Conservation (phyloP, 1,284 basidiomycete genomes). For the Trametes pubescens region DNA sequence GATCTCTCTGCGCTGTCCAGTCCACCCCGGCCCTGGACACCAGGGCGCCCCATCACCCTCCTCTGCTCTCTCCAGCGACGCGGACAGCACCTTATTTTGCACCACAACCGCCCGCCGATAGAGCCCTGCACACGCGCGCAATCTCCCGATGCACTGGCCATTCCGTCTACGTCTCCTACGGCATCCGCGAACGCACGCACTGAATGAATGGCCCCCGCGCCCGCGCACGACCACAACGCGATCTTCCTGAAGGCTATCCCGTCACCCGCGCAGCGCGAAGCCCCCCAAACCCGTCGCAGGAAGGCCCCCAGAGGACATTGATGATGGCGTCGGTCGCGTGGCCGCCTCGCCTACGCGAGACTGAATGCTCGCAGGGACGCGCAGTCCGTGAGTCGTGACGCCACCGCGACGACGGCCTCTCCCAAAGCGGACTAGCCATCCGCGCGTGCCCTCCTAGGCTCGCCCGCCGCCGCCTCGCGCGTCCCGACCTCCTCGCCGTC, state of each 20-base stretch:
- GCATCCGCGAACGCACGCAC: background rate
- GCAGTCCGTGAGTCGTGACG: conserved; percentile 7
- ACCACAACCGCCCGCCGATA: background rate
- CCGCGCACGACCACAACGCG: background rate
- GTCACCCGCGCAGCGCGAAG: conserved; percentile 10
- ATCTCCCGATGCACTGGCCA: background rate
- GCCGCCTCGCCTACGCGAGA: conserved; percentile 12
- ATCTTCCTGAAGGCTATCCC: background rate
- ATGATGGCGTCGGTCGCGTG: conserved; percentile 24
- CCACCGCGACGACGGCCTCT: conserved; percentile 16
- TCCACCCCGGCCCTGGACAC: background rate
- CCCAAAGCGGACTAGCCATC: conserved; percentile 18
- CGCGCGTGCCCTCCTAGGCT: conserved; percentile 15
- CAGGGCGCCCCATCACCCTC: background rate
- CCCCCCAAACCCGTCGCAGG: conserved; percentile 7
- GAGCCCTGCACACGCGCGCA: background rate
- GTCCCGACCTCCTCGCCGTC: conserved; percentile 8
- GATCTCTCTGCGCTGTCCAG: conserved; percentile 8
- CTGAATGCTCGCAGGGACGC: conserved; percentile 16
- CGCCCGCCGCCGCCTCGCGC: conserved; percentile 18
- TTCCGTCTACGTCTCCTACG: too few species aligned
- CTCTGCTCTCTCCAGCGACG: background rate
- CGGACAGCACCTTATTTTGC: background rate
- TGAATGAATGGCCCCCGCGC: background rate
- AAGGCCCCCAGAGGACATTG: background rate